Evolutionary conservation across 106 monocot species (phyloP), one percentile per base, ranked within the genome.

Genomic region (Dendrobium chrysotoxum): DNA sequence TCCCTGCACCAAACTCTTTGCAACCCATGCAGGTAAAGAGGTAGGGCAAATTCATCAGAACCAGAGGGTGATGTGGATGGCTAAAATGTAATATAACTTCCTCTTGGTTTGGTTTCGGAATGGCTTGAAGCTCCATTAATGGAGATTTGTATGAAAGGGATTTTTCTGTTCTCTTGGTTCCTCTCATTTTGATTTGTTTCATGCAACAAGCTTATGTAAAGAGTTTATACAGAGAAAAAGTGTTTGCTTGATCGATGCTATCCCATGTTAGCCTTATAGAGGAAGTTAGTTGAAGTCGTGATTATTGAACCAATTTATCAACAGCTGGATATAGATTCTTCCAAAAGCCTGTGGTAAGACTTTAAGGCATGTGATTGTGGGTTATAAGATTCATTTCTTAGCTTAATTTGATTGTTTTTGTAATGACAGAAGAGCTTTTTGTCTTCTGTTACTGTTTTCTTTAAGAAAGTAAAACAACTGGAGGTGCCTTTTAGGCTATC

Each of bases 1-100:
- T 82, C 45, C 88, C 85, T 28, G 88, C 88, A 80, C 88, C 88
- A 74, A 61, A 81, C 53, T 85, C 88, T 72, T 75, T 85, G 88
- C 88, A 88, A 2, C 85, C 79, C 45, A 75, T 80, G 77, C 88
- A 88, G 12, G 73, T 88, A 67, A 88, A 82, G 53, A 85, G 79
- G 72, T 83, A 85, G 35, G 88, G 88, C 30, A 72, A 71, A 64
- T 42, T 77, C 23, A 83, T 76, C 26, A 15, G 68, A n/a, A 73
- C 12, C 28, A 85, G 53, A 40, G 85, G 88, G 30, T 85, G 88
- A 53, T 78, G 82, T 45, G 82, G 88, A 74, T 88, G 88, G 72
- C 85, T 85, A 79, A 83, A 85, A 75, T 88, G 88, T 70, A 84
- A 87, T 35, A 82, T 79, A 35, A 79, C 79, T 28, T 30, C 83